phyloP scores from a whole-genome alignment of 768 basidiomycete genomes.

The Daedaleopsis sinensis region DNA sequence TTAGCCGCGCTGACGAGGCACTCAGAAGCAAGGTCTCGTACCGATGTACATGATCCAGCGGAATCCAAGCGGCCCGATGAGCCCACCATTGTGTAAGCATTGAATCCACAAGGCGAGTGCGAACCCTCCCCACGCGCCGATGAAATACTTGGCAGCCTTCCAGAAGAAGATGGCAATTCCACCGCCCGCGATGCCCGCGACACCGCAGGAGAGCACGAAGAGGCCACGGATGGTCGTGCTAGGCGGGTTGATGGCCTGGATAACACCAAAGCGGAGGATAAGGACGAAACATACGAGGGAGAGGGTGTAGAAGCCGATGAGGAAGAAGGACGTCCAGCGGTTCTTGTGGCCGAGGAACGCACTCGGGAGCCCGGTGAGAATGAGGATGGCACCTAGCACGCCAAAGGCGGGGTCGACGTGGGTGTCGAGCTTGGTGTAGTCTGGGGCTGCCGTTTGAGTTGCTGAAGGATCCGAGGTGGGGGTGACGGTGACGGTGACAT shows the following conservation, averaged over 20 bases:
- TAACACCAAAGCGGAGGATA: conserved; percentile 85
- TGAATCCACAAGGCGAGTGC: conserved; percentile 87
- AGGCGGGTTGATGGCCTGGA: conserved; percentile 84
- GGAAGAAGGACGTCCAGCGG: conserved; percentile 94
- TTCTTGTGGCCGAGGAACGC: conserved; percentile 96
- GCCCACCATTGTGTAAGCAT: conserved; percentile 79
- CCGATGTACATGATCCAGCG: conserved; percentile 93
- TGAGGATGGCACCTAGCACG: conserved; percentile 85
- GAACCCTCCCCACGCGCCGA: conserved; percentile 86
- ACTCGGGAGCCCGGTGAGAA: conserved; percentile 86
- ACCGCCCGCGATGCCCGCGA: conserved; percentile 85
- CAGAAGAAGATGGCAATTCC: conserved; percentile 91
- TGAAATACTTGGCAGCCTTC: conserved; percentile 84
- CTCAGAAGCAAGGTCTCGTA: conserved; percentile 32
- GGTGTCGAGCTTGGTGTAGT: conserved; percentile 53
- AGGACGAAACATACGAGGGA: conserved; percentile 86
- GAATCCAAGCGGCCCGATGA: conserved; percentile 75
- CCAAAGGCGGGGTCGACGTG: conserved; percentile 87
- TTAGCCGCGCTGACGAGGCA: conserved; percentile 23
- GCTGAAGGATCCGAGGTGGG: conserved; percentile 27
- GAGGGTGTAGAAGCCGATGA: conserved; percentile 89
- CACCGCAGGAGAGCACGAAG: conserved; percentile 80
- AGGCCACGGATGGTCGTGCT: conserved; percentile 79
- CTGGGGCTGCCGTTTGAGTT: conserved; percentile 27
- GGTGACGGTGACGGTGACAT: conserved; percentile 67